These are phyloP conservation scores for Dactylonectria estremocensis DNA, from an alignment of 2,329 filamentous ascomycete species.

Conservation along the genomic window DNA sequence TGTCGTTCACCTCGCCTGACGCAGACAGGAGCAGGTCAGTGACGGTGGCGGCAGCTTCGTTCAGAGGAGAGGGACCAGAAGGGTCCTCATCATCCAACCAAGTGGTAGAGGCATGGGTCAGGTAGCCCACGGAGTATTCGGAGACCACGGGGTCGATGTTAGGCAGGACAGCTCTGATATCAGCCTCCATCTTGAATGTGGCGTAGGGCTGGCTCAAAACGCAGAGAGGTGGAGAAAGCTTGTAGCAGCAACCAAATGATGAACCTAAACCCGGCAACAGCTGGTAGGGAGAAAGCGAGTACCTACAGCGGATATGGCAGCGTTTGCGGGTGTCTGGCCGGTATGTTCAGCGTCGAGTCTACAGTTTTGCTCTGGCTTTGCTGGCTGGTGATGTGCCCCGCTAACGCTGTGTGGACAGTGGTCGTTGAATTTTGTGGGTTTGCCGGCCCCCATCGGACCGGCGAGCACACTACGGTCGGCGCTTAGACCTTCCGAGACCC, in stretches of 20 bases:
- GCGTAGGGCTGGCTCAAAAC: conserved; percentile 15
- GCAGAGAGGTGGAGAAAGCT: conserved; percentile 6
- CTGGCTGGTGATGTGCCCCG: conserved; percentile 40
- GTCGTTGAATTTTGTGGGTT: conserved; percentile 49
- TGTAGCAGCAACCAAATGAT: background rate
- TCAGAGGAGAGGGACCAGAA: conserved; percentile 80
- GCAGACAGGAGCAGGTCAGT: conserved; percentile 93
- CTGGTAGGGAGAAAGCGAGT: background rate
- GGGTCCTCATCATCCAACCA: conserved; percentile 83
- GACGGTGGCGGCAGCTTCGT: conserved; percentile 86
- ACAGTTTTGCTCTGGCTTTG: conserved; percentile 35
- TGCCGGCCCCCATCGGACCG: conserved; percentile 29
- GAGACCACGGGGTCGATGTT: conserved; percentile 91
- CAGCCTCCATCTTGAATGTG: conserved; percentile 80
- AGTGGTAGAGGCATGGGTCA: conserved; percentile 91
- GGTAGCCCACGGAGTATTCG: conserved; percentile 94
- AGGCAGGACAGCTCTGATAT: conserved; percentile 87
- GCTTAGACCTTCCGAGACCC: conserved; percentile 40
- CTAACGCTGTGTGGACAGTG: conserved; percentile 36
- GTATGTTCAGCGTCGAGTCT: conserved; percentile 13
- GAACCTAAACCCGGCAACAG: background rate
- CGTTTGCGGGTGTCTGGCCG: conserved; percentile 16
- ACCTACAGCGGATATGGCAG: conserved; percentile 3
- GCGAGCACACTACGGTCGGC: conserved; percentile 29
- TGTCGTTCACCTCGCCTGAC: conserved; percentile 83